Evolutionary conservation across 2,329 filamentous ascomycete genomes (phyloP).

Genomic region (Cercospora janseana): DNA sequence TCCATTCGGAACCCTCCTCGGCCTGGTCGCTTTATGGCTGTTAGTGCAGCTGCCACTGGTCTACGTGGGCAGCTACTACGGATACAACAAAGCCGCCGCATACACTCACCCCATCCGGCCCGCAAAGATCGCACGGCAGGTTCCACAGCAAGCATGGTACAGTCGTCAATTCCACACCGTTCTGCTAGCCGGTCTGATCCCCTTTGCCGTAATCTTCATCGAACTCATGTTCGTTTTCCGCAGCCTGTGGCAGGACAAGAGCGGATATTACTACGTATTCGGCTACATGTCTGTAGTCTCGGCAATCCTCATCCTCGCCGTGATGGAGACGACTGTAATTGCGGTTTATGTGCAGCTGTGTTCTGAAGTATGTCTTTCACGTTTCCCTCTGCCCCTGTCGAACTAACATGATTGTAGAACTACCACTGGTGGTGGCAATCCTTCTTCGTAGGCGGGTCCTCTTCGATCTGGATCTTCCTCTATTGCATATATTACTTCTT

Average conservation of each 20-base stretch:
- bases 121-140: slow-evolving; percentile 66
- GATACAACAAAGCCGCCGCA: slow-evolving; percentile 62
- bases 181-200: slow-evolving; percentile 72
- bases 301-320: slow-evolving; percentile 69
- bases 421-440: slow-evolving; percentile 93
- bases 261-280: slow-evolving; percentile 88
- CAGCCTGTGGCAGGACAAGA: slow-evolving; percentile 86
- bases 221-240: slow-evolving; percentile 85
- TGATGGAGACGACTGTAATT: slow-evolving; percentile 81
- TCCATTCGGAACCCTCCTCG: slow-evolving; percentile 75
- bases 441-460: slow-evolving; percentile 74
- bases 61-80: slow-evolving; percentile 75
- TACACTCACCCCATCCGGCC: slow-evolving; percentile 85
- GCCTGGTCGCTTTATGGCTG: slow-evolving; percentile 73
- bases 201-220: slow-evolving; percentile 85
- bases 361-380: slow-evolving; percentile 57
- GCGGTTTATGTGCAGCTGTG: slow-evolving; percentile 80
- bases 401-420: slow-evolving; percentile 51
- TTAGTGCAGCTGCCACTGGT: slow-evolving; percentile 83
- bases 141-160: slow-evolving; percentile 76
- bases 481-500: slow-evolving; percentile 85
- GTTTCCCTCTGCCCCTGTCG: neutral
- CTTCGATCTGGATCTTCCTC: slow-evolving; percentile 74
- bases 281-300: slow-evolving; percentile 77
- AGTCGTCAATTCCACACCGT: slow-evolving; percentile 61